phyloP scores from a whole-genome alignment of 768 basidiomycete species.

The Kockovaella imperatae region DNA sequence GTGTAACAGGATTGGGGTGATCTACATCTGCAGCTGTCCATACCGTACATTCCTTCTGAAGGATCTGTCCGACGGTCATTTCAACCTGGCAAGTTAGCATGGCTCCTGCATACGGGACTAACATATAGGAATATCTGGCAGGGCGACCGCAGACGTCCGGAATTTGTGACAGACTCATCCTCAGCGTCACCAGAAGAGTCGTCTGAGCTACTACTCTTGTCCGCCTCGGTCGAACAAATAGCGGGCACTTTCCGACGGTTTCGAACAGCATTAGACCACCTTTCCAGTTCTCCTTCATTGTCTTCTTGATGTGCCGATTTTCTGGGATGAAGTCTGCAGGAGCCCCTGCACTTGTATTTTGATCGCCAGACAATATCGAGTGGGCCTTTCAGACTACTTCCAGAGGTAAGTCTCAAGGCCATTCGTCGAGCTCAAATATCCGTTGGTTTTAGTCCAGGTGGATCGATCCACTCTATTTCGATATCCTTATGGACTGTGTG shows the following conservation, averaged over 20 bases:
- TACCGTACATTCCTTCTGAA: neutral
- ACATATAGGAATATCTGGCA: neutral
- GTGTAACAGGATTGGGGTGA: neutral
- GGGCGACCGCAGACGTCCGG: neutral
- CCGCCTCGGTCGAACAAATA: no score
- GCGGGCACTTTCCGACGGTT: no score
- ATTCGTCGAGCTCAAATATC: constrained; percentile 5
- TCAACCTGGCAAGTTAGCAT: neutral
- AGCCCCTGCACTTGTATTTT: neutral
- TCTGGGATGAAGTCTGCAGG: neutral
- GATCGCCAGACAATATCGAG: constrained; percentile 2
- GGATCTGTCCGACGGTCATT: constrained; percentile 1
- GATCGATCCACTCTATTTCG: constrained; percentile 3
- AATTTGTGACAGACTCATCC: neutral
- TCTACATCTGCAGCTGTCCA: neutral
- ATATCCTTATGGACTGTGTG: neutral
- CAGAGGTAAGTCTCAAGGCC: neutral
- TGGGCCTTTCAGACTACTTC: neutral
- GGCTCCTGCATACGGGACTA: neutral
- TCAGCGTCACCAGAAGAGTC: no score
- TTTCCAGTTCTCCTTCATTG: no score
- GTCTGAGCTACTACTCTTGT: no score
- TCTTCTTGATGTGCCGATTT: no score
- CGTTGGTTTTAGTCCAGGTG: constrained; percentile 1
- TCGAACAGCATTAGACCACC: no score